Evolutionary conservation across 768 basidiomycete genomes (phyloP).

Genomic region (Strobilomyces echinocephalus): DNA sequence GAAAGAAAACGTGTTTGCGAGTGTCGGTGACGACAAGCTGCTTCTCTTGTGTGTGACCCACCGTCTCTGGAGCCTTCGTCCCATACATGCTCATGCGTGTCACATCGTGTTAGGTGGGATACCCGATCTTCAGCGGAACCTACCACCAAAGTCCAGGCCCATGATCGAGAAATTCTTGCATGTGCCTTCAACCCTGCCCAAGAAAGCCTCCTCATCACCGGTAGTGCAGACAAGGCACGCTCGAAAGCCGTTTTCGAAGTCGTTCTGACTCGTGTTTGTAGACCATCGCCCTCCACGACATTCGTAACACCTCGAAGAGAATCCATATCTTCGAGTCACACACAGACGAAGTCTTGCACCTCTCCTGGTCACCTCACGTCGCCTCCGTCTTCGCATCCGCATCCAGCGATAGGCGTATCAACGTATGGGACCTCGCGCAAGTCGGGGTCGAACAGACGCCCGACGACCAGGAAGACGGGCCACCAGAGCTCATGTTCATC

Average conservation of each 20-base stretch:
- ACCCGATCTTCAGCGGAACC: slow-evolving; percentile 71
- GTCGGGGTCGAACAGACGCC: slow-evolving; percentile 97
- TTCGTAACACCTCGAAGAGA: slow-evolving; percentile 65
- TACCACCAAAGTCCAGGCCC: slow-evolving; percentile 70
- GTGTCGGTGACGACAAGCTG: slow-evolving; percentile 94
- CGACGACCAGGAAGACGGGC: slow-evolving; percentile 97
- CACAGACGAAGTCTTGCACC: slow-evolving; percentile 88
- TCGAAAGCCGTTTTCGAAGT: not conserved
- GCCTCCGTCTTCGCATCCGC: slow-evolving; percentile 92
- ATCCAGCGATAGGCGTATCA: slow-evolving; percentile 87
- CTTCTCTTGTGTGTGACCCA: slow-evolving; percentile 72
- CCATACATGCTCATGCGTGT: not conserved
- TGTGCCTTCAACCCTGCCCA: slow-evolving; percentile 85
- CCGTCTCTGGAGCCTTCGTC: not conserved
- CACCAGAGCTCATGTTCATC: slow-evolving; percentile 92
- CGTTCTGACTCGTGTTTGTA: slow-evolving; percentile 28
- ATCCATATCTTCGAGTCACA: slow-evolving; percentile 92
- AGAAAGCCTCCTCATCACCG: slow-evolving; percentile 80
- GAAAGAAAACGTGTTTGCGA: slow-evolving; percentile 81
- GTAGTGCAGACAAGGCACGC: slow-evolving; percentile 86
- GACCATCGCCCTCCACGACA: slow-evolving; percentile 88
- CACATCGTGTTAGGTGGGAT: slow-evolving; percentile 72
- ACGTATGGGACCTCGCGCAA: slow-evolving; percentile 89
- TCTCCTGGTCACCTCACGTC: slow-evolving; percentile 94
- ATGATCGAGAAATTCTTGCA: slow-evolving; percentile 85